Evolutionary conservation across 2,329 filamentous ascomycete genomes (phyloP), one percentile per base, ranked within the genome.

Genomic region (Lecanicillium sp.): DNA sequence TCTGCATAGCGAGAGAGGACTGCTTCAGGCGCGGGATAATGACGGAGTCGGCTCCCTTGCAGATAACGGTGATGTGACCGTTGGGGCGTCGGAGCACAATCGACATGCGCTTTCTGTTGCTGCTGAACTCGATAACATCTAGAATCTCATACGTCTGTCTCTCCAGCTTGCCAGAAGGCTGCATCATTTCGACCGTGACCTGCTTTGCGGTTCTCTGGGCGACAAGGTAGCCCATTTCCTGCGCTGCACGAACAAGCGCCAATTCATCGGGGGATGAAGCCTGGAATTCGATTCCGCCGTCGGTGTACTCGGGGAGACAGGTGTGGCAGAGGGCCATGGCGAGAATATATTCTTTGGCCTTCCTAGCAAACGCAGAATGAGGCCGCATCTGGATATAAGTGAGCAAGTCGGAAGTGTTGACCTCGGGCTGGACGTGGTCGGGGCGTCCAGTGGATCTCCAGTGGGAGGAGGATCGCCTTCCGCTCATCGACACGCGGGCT

Each of bases 81-180:
- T 95, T 86, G 0, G 90, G 90, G 62, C 87, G 90, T n/a, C 87
- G 83, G 2, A 95, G 80, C 21, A 95, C 68, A 35, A 95, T 82
- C 0, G 90, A 91, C 90, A 96, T 95, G 33, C 90, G 78, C 67
- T 95, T 95, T 20, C 90, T 78, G 52, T 85, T 81, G 65, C 87
- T 94, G 52, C 86, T 93, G 58, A 96, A 96, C 60, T 95, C 90
- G 50, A 96, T 88, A 4, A 94, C 77, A 58, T 95, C 88, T 26
- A 95, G 67, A 4, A 95, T 78, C 52, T 94, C 80, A 57, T 91
- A 96, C 0, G 73, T 74, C 57, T 88, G 83, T 2, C 75, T 71
- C 3, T 74, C 66, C 8, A 60, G 57, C 3, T 60, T 57, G 4
- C 68, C 70, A 23, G 65, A 62, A 3, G 62, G 56, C 14, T 62